Percentiles rank a stretch among this genome's conserved stretches.
Conservation (phyloP, 2,329 filamentous ascomycete species). For the Cercospora zeina region DNA sequence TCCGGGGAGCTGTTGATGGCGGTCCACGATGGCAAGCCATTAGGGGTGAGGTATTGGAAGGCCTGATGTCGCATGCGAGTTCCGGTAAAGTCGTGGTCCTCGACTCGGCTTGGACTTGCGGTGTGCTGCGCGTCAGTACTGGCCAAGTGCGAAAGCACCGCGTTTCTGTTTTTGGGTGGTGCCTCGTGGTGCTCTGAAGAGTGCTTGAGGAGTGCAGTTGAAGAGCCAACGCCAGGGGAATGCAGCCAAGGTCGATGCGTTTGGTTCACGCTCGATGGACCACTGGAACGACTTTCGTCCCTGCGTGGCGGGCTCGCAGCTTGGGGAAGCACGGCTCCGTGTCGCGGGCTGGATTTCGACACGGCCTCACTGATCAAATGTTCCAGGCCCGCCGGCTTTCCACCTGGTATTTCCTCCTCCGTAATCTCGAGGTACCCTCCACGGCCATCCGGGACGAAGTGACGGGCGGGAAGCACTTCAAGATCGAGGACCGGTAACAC, state of each 20-base stretch:
- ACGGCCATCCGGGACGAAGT: slow-evolving; percentile 47
- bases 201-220: neutral
- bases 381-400: slow-evolving; percentile 3
- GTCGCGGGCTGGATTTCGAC: neutral
- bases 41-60: slow-evolving; percentile 11
- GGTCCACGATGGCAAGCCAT: slow-evolving; percentile 16
- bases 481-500: slow-evolving; percentile 56
- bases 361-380: slow-evolving; percentile 10
- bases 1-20: slow-evolving; percentile 12
- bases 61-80: neutral
- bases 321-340: neutral
- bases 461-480: slow-evolving; percentile 54
- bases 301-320: neutral
- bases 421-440: slow-evolving; percentile 20
- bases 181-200: neutral
- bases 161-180: neutral
- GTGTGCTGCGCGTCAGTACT: neutral
- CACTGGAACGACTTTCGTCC: slow-evolving; percentile 1
- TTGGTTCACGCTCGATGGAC: neutral
- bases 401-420: slow-evolving; percentile 11
- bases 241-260: slow-evolving; percentile 8
- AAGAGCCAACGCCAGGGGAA: neutral
- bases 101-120: neutral
- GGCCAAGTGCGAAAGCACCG: neutral
- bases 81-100: neutral